These are phyloP conservation scores for Cardamine chenopodiifolia DNA, from an alignment of 345 rosid genomes.

Conservation along the genomic window DNA sequence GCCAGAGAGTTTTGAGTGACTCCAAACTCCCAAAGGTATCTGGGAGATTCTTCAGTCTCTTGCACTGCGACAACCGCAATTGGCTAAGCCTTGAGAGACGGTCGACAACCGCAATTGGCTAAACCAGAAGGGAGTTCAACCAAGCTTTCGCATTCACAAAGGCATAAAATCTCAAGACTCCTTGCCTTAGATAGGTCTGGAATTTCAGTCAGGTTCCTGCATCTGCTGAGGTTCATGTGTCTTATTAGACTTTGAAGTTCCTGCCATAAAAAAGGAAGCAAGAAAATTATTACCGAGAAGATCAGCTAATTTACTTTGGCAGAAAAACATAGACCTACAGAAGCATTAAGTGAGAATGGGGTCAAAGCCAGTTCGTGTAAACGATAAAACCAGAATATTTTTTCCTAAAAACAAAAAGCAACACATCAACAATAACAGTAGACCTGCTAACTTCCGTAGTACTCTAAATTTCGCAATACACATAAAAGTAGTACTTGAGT, in stretches of 20 bases:
- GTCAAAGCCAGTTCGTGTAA: background rate
- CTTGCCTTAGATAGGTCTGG: slow-evolving; percentile 36
- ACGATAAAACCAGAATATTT: no score
- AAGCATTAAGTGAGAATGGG: background rate
- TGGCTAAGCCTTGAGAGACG: background rate
- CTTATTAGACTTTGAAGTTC: slow-evolving; percentile 24
- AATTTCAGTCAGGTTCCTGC: slow-evolving; percentile 22
- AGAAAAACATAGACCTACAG: no score
- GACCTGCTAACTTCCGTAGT: background rate
- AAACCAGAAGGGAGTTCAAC: slow-evolving; percentile 29
- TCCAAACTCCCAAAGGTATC: slow-evolving; percentile 19
- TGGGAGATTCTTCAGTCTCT: slow-evolving; percentile 36
- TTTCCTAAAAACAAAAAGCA: no score
- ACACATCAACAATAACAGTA: background rate
- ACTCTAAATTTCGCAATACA: no score
- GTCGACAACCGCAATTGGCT: background rate
- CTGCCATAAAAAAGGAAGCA: slow-evolving; percentile 19
- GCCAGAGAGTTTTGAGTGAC: slow-evolving; percentile 22
- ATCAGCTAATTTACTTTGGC: no score
- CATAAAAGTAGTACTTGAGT: no score
- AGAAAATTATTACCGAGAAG: no score
- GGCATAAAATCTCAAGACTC: slow-evolving; percentile 18
- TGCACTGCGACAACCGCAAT: slow-evolving; percentile 25
- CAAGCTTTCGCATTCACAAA: slow-evolving; percentile 29
- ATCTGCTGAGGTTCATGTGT: slow-evolving; percentile 31